These are phyloP conservation scores for Schizochytrium sp. DNA, from an alignment of 108 stramenopile genomes.

Conservation along the genomic window DNA sequence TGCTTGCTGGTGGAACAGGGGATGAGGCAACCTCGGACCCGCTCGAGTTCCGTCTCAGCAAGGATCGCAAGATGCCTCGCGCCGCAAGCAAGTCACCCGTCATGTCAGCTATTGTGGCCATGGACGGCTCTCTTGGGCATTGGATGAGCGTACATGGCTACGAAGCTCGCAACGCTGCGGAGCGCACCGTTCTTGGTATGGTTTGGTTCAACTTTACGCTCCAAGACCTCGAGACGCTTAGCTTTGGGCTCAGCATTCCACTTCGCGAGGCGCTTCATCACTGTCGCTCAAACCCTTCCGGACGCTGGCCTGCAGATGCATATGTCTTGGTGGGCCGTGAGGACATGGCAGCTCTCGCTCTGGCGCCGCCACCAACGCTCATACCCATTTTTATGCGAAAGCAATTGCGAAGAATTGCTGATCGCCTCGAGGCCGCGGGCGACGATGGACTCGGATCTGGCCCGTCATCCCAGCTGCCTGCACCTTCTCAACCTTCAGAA, in stretches of 20 bases:
- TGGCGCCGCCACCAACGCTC: background rate
- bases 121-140: background rate
- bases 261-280: slow-evolving; percentile 59
- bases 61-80: background rate
- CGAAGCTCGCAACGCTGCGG: background rate
- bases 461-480: background rate
- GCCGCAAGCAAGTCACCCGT: background rate
- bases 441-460: background rate
- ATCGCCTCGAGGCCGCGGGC: background rate
- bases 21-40: background rate
- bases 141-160: slow-evolving; percentile 5
- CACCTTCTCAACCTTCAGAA: background rate
- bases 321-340: slow-evolving; percentile 68
- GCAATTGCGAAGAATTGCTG: background rate
- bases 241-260: background rate
- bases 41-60: background rate
- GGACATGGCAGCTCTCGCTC: slow-evolving; percentile 45
- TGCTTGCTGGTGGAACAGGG: background rate
- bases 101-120: slow-evolving; percentile 12
- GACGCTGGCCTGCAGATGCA: slow-evolving; percentile 45
- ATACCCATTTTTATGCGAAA: background rate
- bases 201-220: background rate
- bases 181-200: background rate
- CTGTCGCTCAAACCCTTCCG: slow-evolving; percentile 50
- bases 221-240: background rate